Evolutionary conservation across 345 rosid genomes (phyloP).

Genomic region (Sonneratia alba): DNA sequence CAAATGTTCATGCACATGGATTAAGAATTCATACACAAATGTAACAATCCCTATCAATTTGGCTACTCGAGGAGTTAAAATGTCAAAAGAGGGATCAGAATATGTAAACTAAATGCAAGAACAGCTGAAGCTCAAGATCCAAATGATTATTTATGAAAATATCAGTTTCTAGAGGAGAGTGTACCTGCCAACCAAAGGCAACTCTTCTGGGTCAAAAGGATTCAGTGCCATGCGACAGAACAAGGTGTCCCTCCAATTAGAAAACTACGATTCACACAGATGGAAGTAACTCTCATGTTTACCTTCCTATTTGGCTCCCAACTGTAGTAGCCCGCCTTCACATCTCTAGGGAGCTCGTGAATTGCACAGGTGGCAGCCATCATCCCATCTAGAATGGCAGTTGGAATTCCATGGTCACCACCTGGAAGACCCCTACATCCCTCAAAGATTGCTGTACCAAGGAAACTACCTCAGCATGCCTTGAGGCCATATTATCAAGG

Average conservation of each 20-base stretch:
- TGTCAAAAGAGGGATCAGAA: too few relatives aligned
- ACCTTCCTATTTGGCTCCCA: constrained; percentile 18
- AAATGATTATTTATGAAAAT: not conserved
- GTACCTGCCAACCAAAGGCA: constrained; percentile 16
- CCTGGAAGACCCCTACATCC: constrained; percentile 30
- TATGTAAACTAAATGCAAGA: too few relatives aligned
- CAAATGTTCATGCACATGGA: too few relatives aligned
- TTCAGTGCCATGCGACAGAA: constrained; percentile 13
- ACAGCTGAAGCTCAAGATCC: not conserved
- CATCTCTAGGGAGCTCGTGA: constrained; percentile 26
- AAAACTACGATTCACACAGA: constrained; percentile 14
- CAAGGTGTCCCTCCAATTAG: constrained; percentile 18
- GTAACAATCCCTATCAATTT: too few relatives aligned
- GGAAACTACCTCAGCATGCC: constrained; percentile 11
- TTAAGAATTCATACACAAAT: too few relatives aligned
- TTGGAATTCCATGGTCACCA: constrained; percentile 21
- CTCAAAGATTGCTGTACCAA: constrained; percentile 17
- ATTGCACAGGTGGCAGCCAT: constrained; percentile 17
- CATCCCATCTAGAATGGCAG: constrained; percentile 16
- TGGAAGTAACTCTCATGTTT: constrained; percentile 22
- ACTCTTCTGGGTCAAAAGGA: constrained; percentile 11
- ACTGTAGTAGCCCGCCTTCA: constrained; percentile 16
- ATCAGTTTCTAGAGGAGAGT: not conserved
- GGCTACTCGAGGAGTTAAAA: not conserved
- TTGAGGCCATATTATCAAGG: constrained; percentile 9